phyloP scores from a whole-genome alignment of 495 filamentous ascomycete genomes.

The Beverwykella pulmonaria region DNA sequence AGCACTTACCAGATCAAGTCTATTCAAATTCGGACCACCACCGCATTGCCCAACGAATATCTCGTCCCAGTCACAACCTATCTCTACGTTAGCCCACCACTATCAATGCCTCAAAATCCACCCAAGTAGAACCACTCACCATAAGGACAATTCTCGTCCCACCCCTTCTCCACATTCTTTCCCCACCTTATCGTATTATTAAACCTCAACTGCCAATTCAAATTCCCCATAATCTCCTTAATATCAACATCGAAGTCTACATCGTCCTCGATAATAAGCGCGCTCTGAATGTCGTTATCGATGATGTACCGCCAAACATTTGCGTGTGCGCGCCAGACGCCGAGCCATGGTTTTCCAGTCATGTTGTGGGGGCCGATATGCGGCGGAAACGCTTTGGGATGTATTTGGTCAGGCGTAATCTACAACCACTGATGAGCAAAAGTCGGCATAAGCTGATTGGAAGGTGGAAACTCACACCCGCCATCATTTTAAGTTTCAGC shows the following conservation, averaged over 20 bases:
- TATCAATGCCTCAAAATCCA: not conserved
- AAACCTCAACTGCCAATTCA: slow-evolving; percentile 22
- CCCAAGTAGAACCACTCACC: slow-evolving; percentile 4
- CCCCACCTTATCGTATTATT: slow-evolving; percentile 33
- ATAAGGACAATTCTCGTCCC: slow-evolving; percentile 28
- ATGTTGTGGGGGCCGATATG: slow-evolving; percentile 34
- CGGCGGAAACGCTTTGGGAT: slow-evolving; percentile 40
- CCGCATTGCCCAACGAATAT: slow-evolving; percentile 32
- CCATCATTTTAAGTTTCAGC: slow-evolving; percentile 46
- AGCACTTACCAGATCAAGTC: slow-evolving; percentile 10
- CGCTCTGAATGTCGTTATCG: slow-evolving; percentile 47
- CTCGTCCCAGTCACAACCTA: slow-evolving; percentile 37
- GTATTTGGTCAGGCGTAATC: slow-evolving; percentile 32
- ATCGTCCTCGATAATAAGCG: slow-evolving; percentile 55
- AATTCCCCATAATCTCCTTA: slow-evolving; percentile 41
- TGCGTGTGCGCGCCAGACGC: slow-evolving; percentile 48
- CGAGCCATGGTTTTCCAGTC: slow-evolving; percentile 27
- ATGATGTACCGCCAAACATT: slow-evolving; percentile 46
- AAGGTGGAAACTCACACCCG: slow-evolving; percentile 29
- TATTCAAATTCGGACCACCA: slow-evolving; percentile 11
- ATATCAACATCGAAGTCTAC: slow-evolving; percentile 54
- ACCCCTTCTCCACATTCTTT: slow-evolving; percentile 19
- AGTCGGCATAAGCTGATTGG: not conserved
- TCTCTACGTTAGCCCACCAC: not conserved
- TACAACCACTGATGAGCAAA: slow-evolving; percentile 1